A percentile compares a stretch with the other conserved stretches of the same genome.
Conservation (phyloP, 1,284 basidiomycete species). For the Sporisorium iseilematis-ciliati region DNA sequence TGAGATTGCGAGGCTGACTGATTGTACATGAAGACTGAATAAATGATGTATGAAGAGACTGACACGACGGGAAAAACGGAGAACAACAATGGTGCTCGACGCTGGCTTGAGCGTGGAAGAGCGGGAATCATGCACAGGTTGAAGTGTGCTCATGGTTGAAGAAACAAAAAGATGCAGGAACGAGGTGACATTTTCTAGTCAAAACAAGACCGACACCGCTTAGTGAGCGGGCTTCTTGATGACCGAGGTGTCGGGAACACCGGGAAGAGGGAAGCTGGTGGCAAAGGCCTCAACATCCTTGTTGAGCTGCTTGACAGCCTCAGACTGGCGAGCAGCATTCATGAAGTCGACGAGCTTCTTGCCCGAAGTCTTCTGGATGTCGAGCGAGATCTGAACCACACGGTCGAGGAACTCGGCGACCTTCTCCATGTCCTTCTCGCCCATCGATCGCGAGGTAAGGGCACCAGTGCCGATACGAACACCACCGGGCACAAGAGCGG, state of each 20-base stretch:
- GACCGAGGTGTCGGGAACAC: constrained; percentile 77
- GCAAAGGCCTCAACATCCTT: constrained; percentile 85
- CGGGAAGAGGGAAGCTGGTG: constrained; percentile 89
- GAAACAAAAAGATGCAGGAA: constrained; percentile 29
- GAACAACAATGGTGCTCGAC: constrained; percentile 19
- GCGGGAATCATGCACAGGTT: constrained; percentile 55
- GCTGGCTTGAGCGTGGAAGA: constrained; percentile 4
- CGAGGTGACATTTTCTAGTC: constrained; percentile 13
- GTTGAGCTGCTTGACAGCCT: constrained; percentile 81
- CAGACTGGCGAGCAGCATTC: constrained; percentile 78
- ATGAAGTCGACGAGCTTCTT: constrained; percentile 96
- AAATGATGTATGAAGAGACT: constrained; percentile 8
- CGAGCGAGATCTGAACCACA: constrained; percentile 64
- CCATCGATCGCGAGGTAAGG: constrained; percentile 93
- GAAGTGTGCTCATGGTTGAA: constrained; percentile 43
- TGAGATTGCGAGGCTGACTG: constrained; percentile 53
- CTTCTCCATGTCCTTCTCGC: constrained; percentile 82
- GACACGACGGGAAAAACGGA: constrained; percentile 3
- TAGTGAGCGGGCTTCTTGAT: constrained; percentile 65
- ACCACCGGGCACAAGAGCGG: constrained; percentile 97
- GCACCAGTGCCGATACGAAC: constrained; percentile 96
- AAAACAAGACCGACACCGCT: constrained; percentile 1
- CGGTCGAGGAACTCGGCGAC: constrained; percentile 82
- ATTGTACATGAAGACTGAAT: constrained; percentile 34
- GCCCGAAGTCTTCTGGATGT: constrained; percentile 88